Evolutionary conservation across 169 alveolate species (phyloP).

Genomic region (Babesia bigemina): DNA sequence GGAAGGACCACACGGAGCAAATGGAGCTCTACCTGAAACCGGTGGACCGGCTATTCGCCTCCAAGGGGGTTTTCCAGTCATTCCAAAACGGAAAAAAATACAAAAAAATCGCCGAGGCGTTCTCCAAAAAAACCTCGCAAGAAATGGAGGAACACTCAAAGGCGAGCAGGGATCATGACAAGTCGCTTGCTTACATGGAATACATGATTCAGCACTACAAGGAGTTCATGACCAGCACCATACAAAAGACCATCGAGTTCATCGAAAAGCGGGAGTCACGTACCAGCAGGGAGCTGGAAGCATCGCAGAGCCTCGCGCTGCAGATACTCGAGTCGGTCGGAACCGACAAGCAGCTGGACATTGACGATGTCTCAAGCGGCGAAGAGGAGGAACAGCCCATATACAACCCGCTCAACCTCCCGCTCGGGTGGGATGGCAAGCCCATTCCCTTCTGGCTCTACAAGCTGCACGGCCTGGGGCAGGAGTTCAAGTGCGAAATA

Average conservation of each 20-base stretch:
- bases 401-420: slow-evolving; percentile 96
- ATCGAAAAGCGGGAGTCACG: slow-evolving; percentile 76
- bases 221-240: slow-evolving; percentile 21
- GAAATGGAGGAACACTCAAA: slow-evolving; percentile 84
- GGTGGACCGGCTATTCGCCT: slow-evolving; percentile 80
- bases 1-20: slow-evolving; percentile 78
- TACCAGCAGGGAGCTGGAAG: slow-evolving; percentile 72
- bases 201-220: slow-evolving; percentile 65
- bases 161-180: slow-evolving; percentile 87
- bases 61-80: slow-evolving; percentile 77
- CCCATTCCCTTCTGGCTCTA: slow-evolving; percentile 99
- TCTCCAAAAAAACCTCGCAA: slow-evolving; percentile 79
- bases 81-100: slow-evolving; percentile 71
- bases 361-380: slow-evolving; percentile 65
- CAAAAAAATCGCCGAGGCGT: slow-evolving; percentile 74
- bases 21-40: slow-evolving; percentile 78
- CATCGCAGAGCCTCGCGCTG: slow-evolving; percentile 63
- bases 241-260: slow-evolving; percentile 56
- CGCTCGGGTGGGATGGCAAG: slow-evolving; percentile 98
- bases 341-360: slow-evolving; percentile 36
- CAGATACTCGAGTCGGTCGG: slow-evolving; percentile 58
- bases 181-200: slow-evolving; percentile 70
- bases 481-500: slow-evolving; percentile 97
- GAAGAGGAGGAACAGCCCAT: slow-evolving; percentile 89
- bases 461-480: slow-evolving; percentile 97